Percentiles rank a stretch among this genome's conserved stretches.
Evolutionary conservation across 371 early-diverging fungal species (phyloP).

Genomic region (Mortierella sp.): DNA sequence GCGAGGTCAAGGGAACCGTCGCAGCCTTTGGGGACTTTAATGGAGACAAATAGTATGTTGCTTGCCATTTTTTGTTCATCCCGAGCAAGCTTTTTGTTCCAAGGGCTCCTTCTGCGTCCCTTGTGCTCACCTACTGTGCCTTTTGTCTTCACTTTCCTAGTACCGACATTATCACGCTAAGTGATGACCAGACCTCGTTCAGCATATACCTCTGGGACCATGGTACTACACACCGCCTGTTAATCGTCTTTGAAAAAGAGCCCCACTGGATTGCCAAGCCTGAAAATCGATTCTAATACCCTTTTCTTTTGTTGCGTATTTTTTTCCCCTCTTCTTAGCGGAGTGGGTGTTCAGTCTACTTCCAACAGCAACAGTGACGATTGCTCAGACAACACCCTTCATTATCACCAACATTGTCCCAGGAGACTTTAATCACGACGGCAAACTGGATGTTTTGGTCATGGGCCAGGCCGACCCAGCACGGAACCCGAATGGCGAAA

Average conservation of each 20-base stretch:
- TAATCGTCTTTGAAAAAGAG: too few species aligned
- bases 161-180: constrained; percentile 83
- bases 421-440: constrained; percentile 91
- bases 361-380: constrained; percentile 30
- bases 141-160: constrained; percentile 49
- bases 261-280: not conserved
- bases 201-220: constrained; percentile 80
- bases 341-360: constrained; percentile 33
- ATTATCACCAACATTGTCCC: constrained; percentile 83
- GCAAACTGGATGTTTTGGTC: constrained; percentile 84
- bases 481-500: constrained; percentile 60
- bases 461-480: constrained; percentile 70
- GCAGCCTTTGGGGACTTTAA: constrained; percentile 91
- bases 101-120: not conserved
- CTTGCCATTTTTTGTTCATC: constrained; percentile 20
- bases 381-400: constrained; percentile 55
- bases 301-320: not conserved
- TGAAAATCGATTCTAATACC: not conserved
- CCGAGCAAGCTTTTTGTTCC: not conserved
- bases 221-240: constrained; percentile 24
- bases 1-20: constrained; percentile 76
- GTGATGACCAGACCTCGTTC: constrained; percentile 73
- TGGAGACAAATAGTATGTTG: constrained; percentile 80
- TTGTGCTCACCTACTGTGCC: not conserved
- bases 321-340: constrained; percentile 9